Percentiles rank a stretch among this genome's conserved stretches.
Conservation (phyloP, 441 rosid genomes). For the Populus hybrid region DNA sequence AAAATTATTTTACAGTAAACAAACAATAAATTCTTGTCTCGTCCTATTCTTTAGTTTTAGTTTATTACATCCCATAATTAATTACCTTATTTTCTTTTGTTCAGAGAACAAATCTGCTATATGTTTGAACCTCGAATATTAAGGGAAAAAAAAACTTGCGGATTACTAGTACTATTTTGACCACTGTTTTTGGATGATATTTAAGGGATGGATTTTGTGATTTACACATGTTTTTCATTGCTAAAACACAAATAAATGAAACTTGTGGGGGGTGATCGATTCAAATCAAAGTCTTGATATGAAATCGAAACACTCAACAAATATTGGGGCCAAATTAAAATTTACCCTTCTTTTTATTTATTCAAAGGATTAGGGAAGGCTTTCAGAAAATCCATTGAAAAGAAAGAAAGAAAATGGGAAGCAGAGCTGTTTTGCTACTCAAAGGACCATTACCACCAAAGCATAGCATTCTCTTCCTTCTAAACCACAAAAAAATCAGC, state of each 20-base stretch:
- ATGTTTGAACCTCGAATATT: background rate
- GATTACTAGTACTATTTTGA: background rate
- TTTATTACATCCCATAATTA: background rate
- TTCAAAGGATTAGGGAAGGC: background rate
- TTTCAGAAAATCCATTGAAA: background rate
- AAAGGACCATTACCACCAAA: constrained; percentile 18
- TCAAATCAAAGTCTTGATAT: background rate
- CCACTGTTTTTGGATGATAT: background rate
- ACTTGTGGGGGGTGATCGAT: background rate
- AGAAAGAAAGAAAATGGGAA: constrained; percentile 21
- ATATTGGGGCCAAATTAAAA: background rate
- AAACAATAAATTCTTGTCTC: background rate
- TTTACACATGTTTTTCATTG: background rate
- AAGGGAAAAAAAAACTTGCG: background rate
- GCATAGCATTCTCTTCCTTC: constrained; percentile 4
- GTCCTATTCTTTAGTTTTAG: too few species aligned
- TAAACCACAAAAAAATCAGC: background rate
- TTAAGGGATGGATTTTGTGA: background rate
- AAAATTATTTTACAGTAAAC: too few species aligned
- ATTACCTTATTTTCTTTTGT: background rate
- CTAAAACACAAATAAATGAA: background rate
- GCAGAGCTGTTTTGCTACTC: constrained; percentile 33
- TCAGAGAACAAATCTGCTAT: background rate
- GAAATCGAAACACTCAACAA: background rate
- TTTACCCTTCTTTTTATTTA: background rate